Evolutionary conservation across 495 filamentous ascomycete species (phyloP).

Genomic region (Pseudomonodictys pantanalensis): DNA sequence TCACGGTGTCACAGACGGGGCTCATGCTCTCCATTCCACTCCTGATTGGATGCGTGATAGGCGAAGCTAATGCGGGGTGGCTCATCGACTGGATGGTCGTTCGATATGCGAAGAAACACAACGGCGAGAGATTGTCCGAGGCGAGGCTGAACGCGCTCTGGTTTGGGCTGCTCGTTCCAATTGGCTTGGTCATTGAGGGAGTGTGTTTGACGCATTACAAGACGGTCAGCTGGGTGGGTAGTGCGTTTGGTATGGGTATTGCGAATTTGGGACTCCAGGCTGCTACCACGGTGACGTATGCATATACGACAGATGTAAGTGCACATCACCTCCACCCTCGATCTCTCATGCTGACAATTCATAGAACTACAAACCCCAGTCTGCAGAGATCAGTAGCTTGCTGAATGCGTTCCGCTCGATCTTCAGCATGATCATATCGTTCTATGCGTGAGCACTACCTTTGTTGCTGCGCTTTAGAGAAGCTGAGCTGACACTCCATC

Average conservation of each 20-base stretch:
- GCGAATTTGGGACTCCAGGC: slow-evolving; percentile 42
- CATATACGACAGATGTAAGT: slow-evolving; percentile 41
- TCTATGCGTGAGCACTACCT: slow-evolving; percentile 31
- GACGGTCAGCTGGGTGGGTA: slow-evolving; percentile 36
- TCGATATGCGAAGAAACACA: slow-evolving; percentile 23
- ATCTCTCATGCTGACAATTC: too few relatives aligned
- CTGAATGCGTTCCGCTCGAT: slow-evolving; percentile 45
- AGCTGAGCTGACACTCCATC: background rate
- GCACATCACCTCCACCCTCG: too few relatives aligned
- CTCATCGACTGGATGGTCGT: slow-evolving; percentile 31
- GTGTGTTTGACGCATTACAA: slow-evolving; percentile 34
- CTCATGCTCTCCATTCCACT: slow-evolving; percentile 27
- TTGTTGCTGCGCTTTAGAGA: background rate
- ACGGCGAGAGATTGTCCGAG: slow-evolving; percentile 32
- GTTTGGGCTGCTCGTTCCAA: slow-evolving; percentile 32
- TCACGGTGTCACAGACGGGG: slow-evolving; percentile 32
- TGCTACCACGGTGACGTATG: slow-evolving; percentile 36
- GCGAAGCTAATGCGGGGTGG: slow-evolving; percentile 31
- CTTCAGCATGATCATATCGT: slow-evolving; percentile 40
- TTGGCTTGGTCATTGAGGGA: slow-evolving; percentile 38
- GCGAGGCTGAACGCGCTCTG: slow-evolving; percentile 33
- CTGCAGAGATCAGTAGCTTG: slow-evolving; percentile 43
- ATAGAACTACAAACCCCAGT: slow-evolving; percentile 45
- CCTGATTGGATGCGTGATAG: slow-evolving; percentile 28
- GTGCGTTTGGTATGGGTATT: slow-evolving; percentile 40